Evolutionary conservation across 176 grass and related monocot genomes (phyloP).

Genomic region (Canna indica): DNA sequence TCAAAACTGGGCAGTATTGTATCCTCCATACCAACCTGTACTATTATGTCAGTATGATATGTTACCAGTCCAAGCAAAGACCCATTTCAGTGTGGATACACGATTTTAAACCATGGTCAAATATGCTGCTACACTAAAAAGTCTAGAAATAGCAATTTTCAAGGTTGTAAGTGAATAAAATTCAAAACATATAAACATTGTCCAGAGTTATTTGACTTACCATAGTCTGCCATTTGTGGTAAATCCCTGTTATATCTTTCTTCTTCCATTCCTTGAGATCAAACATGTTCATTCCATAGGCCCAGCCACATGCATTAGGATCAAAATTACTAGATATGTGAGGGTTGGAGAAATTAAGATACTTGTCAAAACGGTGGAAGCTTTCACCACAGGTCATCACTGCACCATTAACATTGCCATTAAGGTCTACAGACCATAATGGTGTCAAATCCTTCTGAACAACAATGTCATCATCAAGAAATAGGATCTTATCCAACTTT

Average conservation of each 20-base stretch:
- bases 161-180: too few relatives aligned
- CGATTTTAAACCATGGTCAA: too few relatives aligned
- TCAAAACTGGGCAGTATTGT: too few relatives aligned
- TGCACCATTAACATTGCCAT: slow-evolving; percentile 60
- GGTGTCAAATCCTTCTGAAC: slow-evolving; percentile 51
- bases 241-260: slow-evolving; percentile 59
- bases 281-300: slow-evolving; percentile 66
- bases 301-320: slow-evolving; percentile 58
- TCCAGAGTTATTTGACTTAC: slow-evolving; percentile 13
- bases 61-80: too few relatives aligned
- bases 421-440: slow-evolving; percentile 51
- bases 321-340: slow-evolving; percentile 47
- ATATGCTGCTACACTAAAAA: too few relatives aligned
- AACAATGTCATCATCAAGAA: slow-evolving; percentile 60
- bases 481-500: slow-evolving; percentile 57
- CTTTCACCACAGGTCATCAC: slow-evolving; percentile 54
- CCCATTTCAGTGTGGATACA: too few relatives aligned
- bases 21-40: too few relatives aligned
- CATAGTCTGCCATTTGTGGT: slow-evolving; percentile 65
- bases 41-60: too few relatives aligned
- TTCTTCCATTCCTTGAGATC: slow-evolving; percentile 58
- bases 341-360: slow-evolving; percentile 61
- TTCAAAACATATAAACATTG: neutral
- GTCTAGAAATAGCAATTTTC: too few relatives aligned
- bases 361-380: slow-evolving; percentile 55